Base-by-base conservation (phyloP, 345 rosid genomes). In the Nasturtium officinale region DNA sequence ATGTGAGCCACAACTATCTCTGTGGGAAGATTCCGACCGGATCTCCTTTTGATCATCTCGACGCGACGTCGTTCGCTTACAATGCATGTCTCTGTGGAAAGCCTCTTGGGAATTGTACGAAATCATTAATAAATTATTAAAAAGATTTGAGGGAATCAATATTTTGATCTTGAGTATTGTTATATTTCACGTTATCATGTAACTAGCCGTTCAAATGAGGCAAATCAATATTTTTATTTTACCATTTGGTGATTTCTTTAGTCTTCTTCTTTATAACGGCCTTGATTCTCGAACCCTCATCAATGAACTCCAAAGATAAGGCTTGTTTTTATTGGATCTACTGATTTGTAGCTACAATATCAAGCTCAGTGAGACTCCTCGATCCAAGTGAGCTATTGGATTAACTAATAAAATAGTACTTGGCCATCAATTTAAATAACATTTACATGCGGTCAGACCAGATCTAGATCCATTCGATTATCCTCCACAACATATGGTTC, bases 1-100 rank as follows among this genome's bases (percentile, higher is more conserved):
- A 93, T 75, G 76, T 90, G 77, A 93, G 98, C 70, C 85, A 89
- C 51, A 93, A 93, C 73, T 89, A 80, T 75, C 84, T 92, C 1
- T 92, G 98, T 45, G 98, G 97, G 33, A 40, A 86, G 21, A 92
- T 92, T 60, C 98, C 98, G 11, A 28, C 46, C 1, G 98, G 98
- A 11, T 57, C 83, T 17, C 90, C 93, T n/a, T 92, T 92, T 26
- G 91, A 86, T 66, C 86, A 67, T 38, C 79, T 87, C 0, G 93
- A 85, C 40, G 83, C 85, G 55, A 67, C 96, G 21, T 92, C 98
- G 29, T 90, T 89, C 33, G 74, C 28, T 11, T 60, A 70, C 79
- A 92, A 92, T 54, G 86, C 83, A 32, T 90, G 98, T 48, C 83
- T 90, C 1, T 89, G 96, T 67, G 96, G 98, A 32, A 92, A 82